These are phyloP conservation scores for Pinus tabuliformis DNA, from an alignment of 75 land plant species.

Conservation along the genomic window DNA sequence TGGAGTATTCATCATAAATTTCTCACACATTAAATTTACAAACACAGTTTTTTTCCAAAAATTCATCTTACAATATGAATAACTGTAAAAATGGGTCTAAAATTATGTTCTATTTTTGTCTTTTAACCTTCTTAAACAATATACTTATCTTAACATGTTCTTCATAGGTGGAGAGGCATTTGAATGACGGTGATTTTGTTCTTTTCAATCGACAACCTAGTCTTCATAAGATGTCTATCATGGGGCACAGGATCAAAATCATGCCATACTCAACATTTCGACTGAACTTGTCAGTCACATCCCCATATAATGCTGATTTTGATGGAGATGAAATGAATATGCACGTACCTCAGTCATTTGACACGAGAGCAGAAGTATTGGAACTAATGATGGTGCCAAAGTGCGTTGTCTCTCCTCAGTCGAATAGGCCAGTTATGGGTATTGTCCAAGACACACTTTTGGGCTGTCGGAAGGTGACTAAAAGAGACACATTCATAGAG, in stretches of 20 bases:
- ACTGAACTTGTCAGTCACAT: slow-evolving; percentile 91
- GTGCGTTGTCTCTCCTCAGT: slow-evolving; percentile 98
- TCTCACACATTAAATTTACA: no score
- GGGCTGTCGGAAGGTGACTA: slow-evolving; percentile 98
- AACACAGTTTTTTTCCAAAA: no score
- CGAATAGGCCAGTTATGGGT: slow-evolving; percentile 98
- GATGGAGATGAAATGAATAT: slow-evolving; percentile 99
- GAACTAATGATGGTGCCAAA: slow-evolving; percentile 99
- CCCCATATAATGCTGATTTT: slow-evolving; percentile 99
- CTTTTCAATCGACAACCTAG: slow-evolving; percentile 98
- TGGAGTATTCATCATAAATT: no score
- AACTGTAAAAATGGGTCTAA: no score
- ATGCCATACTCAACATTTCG: slow-evolving; percentile 99
- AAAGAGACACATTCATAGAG: slow-evolving; percentile 97
- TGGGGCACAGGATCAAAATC: slow-evolving; percentile 97
- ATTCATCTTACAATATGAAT: no score
- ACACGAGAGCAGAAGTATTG: slow-evolving; percentile 94
- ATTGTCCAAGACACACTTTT: slow-evolving; percentile 98
- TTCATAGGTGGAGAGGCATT: slow-evolving; percentile 90
- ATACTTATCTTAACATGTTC: no score
- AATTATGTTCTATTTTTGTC: no score
- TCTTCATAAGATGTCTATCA: slow-evolving; percentile 99
- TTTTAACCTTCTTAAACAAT: no score
- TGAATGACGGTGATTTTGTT: slow-evolving; percentile 96
- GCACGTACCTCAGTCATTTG: slow-evolving; percentile 99